Evolutionary conservation across 371 early-diverging fungal species (phyloP).

Genomic region (Entomophthora muscae): DNA sequence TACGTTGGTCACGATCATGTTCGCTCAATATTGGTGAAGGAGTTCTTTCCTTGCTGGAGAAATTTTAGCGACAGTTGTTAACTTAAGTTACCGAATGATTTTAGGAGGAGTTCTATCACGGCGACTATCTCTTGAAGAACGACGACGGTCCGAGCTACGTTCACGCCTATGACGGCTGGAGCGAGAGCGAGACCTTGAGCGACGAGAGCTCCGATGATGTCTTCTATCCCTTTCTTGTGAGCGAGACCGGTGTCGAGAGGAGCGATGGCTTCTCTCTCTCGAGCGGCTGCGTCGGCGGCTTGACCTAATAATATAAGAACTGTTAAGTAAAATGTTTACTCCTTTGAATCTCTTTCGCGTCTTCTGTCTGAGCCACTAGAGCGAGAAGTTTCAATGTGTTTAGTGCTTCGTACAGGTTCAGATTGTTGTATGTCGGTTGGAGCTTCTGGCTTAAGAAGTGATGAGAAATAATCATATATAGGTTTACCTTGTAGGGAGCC

Average conservation of each 20-base stretch:
- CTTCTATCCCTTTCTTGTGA: slow-evolving; percentile 2
- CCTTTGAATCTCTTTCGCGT: neutral
- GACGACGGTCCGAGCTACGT: neutral
- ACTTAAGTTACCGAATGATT: neutral
- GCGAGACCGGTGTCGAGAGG: slow-evolving; percentile 1
- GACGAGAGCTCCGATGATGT: slow-evolving; percentile 2
- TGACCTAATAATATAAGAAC: neutral
- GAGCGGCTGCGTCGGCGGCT: neutral
- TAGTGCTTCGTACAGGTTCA: too few relatives aligned
- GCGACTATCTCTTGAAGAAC: neutral
- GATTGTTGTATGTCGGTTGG: neutral
- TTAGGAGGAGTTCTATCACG: neutral
- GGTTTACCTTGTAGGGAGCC: slow-evolving; percentile 5
- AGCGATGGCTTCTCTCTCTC: neutral
- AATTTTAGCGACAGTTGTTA: neutral
- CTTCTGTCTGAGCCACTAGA: neutral
- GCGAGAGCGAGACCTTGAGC: neutral
- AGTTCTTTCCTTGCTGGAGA: slow-evolving; percentile 21
- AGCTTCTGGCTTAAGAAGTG: neutral
- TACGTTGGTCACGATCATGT: slow-evolving; percentile 69
- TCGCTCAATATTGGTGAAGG: slow-evolving; percentile 53
- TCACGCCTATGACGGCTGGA: slow-evolving; percentile 1
- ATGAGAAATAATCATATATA: neutral
- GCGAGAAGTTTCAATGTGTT: too few relatives aligned
- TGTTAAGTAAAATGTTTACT: neutral